These are phyloP conservation scores for Suillus tomentosus DNA, from an alignment of 768 basidiomycete genomes.

Conservation along the genomic window DNA sequence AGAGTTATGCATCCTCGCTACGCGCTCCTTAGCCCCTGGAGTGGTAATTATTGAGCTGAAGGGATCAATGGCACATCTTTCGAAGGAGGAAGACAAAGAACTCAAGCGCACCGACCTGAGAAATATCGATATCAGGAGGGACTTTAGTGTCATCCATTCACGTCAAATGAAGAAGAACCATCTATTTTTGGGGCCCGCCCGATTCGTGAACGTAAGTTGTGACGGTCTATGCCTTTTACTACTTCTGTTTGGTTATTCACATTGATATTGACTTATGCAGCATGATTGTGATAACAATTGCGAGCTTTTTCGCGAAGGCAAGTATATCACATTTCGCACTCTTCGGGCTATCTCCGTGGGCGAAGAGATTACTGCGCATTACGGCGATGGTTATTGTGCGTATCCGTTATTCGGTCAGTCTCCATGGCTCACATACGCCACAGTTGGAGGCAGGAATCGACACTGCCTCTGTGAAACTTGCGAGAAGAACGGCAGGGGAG, in stretches of 20 bases:
- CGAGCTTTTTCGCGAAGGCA: conserved; percentile 85
- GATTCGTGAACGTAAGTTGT: conserved; percentile 84
- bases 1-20: conserved; percentile 85
- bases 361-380: conserved; percentile 89
- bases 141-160: conserved; percentile 91
- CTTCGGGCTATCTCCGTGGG: conserved; percentile 76
- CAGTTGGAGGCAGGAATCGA: conserved; percentile 68
- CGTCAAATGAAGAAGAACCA: conserved; percentile 92
- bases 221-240: conserved; percentile 4
- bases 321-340: conserved; percentile 87
- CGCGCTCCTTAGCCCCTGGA: conserved; percentile 66
- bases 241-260: conserved; percentile 7
- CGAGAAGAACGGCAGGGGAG: conserved; percentile 73
- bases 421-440: conserved; percentile 21
- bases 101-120: conserved; percentile 80
- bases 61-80: conserved; percentile 87
- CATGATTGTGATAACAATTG: conserved; percentile 91
- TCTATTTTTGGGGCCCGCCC: conserved; percentile 87
- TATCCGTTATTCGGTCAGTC: conserved; percentile 25
- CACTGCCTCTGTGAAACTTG: conserved; percentile 88
- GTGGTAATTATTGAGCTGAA: conserved; percentile 83
- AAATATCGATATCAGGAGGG: conserved; percentile 71
- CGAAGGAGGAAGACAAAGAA: conserved; percentile 83
- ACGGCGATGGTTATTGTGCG: conserved; percentile 90
- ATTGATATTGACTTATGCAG: conserved; percentile 42